Base-by-base conservation (phyloP, 495 filamentous ascomycete species). In the Hyaloscypha finlandica region DNA sequence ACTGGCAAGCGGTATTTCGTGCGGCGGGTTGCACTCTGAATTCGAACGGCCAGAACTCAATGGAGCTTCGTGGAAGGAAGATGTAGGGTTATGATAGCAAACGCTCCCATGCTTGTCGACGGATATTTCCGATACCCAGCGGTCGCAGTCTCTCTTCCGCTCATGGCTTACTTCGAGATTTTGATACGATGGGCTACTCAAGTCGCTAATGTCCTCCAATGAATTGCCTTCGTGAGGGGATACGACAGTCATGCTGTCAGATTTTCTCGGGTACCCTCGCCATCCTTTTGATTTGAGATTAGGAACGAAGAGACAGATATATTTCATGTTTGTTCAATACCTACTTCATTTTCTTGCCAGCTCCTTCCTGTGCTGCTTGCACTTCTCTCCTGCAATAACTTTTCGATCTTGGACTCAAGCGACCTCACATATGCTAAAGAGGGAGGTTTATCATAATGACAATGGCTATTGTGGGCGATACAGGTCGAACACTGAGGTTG, bases 21-120 rank as follows among this genome's bases (percentile, higher is more conserved):
- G 25, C 25, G 25, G 2, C 25, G 25, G 25, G 25, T 25, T 25
- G 25, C 25, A 25, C 25, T 25, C 25, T 25, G 25, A 25, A 25
- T 25, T 25, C 54, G 54, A 57, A 19, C 14, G 14, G 11, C 58
- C 22, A 19, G 25, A 1, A 25, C 2, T 60, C 11, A 39, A 12
- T 39, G 58, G 33, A 19, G 58, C 58, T 4, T 60, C 58, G 33
- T 60, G 31, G 12, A 35, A 12, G 2, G 4, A 9, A 14, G 58
- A 60, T 60, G 58, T 60, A 19, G 58, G 25, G 8, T 39, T 39
- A 22, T 60, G 58, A 39, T 60, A 60, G 33, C 14, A 60, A 4
- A 60, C 58, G 8, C 8, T 30, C 8, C 58, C 58, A 35, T 37
- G 58, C 11, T n/a, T 48, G 42, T 48, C 42, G 2, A 48, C n/a